Evolutionary conservation across 1,284 basidiomycete genomes (phyloP).

Genomic region (Tylopilus sp.): DNA sequence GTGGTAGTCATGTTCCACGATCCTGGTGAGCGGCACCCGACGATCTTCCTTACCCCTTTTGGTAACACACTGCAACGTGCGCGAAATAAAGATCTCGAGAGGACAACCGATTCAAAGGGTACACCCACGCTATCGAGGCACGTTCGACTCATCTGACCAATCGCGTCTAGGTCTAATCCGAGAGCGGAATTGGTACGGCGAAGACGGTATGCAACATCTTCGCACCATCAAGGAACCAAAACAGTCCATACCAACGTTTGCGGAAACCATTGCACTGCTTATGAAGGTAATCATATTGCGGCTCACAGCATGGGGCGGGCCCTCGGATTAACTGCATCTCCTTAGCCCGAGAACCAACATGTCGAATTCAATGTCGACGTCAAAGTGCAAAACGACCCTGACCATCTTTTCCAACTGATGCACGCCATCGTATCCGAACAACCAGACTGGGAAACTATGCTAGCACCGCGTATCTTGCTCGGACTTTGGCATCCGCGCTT

Average conservation of each 20-base stretch:
- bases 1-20: conserved; percentile 97
- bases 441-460: conserved; percentile 68
- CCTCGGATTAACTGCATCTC: conserved; percentile 4
- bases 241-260: conserved; percentile 85
- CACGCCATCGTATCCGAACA: conserved; percentile 67
- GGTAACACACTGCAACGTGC: conserved; percentile 19
- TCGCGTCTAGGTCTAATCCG: conserved; percentile 54
- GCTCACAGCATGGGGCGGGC: conserved; percentile 7
- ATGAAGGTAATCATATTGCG: conserved; percentile 54
- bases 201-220: conserved; percentile 76
- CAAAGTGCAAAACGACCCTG: conserved; percentile 90
- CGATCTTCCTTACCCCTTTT: conserved; percentile 21
- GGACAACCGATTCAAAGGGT: conserved; percentile 70
- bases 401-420: conserved; percentile 83
- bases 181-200: conserved; percentile 67
- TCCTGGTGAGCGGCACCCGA: conserved; percentile 54
- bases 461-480: conserved; percentile 88
- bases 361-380: conserved; percentile 91
- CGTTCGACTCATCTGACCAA: conserved; percentile 24
- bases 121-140: conserved; percentile 12
- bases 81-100: conserved; percentile 48
- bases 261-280: conserved; percentile 74
- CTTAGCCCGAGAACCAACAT: conserved; percentile 76
- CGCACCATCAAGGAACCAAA: conserved; percentile 77
- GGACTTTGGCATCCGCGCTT: conserved; percentile 94